Evolutionary conservation across 2,329 filamentous ascomycete species (phyloP), one percentile per base, ranked within the genome.

Genomic region (Aspergillus floridensis): DNA sequence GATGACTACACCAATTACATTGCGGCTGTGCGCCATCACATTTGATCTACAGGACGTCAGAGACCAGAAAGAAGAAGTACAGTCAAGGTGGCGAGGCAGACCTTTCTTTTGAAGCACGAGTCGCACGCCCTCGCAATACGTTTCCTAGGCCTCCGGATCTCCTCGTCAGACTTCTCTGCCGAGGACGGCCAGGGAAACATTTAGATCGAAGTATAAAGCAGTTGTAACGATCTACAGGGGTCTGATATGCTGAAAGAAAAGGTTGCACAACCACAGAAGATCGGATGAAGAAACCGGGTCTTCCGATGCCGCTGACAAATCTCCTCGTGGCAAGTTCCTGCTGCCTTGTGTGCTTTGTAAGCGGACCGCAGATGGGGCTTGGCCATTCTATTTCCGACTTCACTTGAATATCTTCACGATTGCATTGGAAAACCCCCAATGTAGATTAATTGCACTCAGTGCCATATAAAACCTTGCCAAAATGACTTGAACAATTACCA

Each of bases 1-100:
- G 81, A 66, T 82, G 79, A 53, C 72, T 74, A 65, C 81, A 83
- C 80, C 80, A 83, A 66, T 83, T 79, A 69, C 81, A 83, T 52
- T 75, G 72, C 3, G 78, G 76, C 10, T 72, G 60, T 16, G 72
- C 72, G 2, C 72, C 73, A 64, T 81, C 81, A 62, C 81, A 84
- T 73, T 82, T 81, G 60, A 83, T 83, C 80, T 82, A 47, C 14
- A 49, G 12, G 24, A 11, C 2, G 11, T 47, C 32, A 41, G 12
- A 54, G 24, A 32, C 11, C 14, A 19, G 11, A 38, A 49, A 22
- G 22, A 22, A 22, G 22, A 22, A 32, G 19, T 19, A 48, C n/a
- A 19, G 14, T 4, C 14, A 31, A 48, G 22, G 21, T 19, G 49
- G 38, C 38, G 19, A 55, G 6, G 35, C 53, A 41, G 49, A 79